Base-by-base conservation (phyloP, 2,329 filamentous ascomycete genomes). In the Biscogniauxia marginata region DNA sequence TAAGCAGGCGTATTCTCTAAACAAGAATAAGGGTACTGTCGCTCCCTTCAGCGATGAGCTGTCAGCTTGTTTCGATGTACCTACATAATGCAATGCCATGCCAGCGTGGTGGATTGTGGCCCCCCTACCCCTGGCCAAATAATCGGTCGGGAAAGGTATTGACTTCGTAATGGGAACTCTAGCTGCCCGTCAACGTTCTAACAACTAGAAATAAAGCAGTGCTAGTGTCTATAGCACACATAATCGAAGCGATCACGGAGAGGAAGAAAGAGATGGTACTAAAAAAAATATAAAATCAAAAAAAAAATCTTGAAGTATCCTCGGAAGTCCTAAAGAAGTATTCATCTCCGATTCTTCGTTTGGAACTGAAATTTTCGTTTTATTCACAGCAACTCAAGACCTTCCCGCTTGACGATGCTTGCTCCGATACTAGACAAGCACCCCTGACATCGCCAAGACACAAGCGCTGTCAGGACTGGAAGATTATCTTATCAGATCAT, bases 401-500 rank as follows among this genome's bases (percentile, higher is more conserved):
- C 43, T 46, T 19, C 43, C 47, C 43, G 45, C 46, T 50, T 49
- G 43, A 43, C 30, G 30, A 39, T 39, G 30, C 30, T 2, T 39
- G 30, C 30, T 30, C 25, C 49, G 30, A 49, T 52, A 24, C 34
- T 16, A 39, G 11, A 11, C 30, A 39, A 16, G n/a, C 45, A 55
- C 53, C 63, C 59, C 23, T 22, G 57, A 16, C 47, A 52, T 25
- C 49, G 59, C 65, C 63, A 67, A 67, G 65, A 44, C 24, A 30
- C 49, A 45, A 52, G 54, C 55, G 50, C 49, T 43, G 49, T 60
- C 54, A 50, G 53, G 13, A 58, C 30, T 48, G 52, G 52, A 49
- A 19, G 34, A 60, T 49, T 45, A 69, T 69, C 67, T 69, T 68
- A 69, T 69, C 67, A 62, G 63, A 65, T 65, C 51, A 57, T 51